A percentile compares a stretch with the other conserved stretches of the same genome.
Conservation (phyloP, 306 rosid genomes). For the Quercus ilex region DNA sequence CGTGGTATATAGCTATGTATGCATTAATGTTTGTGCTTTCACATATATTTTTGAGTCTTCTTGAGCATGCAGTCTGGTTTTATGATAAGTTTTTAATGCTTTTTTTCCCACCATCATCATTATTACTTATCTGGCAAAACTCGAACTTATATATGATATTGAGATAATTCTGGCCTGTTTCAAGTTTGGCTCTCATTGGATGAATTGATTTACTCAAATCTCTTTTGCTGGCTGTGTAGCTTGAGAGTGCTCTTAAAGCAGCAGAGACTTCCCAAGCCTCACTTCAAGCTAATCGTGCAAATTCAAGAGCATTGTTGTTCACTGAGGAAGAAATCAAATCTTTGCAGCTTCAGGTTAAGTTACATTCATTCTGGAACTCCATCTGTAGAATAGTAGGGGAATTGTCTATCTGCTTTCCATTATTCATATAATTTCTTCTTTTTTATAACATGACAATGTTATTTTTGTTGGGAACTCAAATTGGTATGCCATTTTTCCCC, state of each 20-base stretch:
- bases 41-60: neutral
- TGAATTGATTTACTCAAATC: neutral
- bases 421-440: neutral
- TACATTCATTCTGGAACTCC: neutral
- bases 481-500: neutral
- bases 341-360: conserved; percentile 80
- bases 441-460: neutral
- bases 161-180: neutral
- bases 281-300: conserved; percentile 72
- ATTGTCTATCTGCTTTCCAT: neutral
- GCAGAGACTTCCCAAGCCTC: conserved; percentile 73
- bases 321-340: conserved; percentile 90
- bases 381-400: neutral
- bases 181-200: neutral
- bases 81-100: neutral
- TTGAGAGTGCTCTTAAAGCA: conserved; percentile 81
- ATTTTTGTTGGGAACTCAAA: neutral
- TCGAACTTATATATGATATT: no score
- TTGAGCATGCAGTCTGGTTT: neutral
- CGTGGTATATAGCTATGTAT: neutral
- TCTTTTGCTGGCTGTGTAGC: conserved; percentile 39
- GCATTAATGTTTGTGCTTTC: neutral
- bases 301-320: conserved; percentile 65
- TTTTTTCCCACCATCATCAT: no score
- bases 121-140: no score